These are phyloP conservation scores for Monilinia aucupariae DNA, from an alignment of 2,329 filamentous ascomycete species.

Conservation along the genomic window DNA sequence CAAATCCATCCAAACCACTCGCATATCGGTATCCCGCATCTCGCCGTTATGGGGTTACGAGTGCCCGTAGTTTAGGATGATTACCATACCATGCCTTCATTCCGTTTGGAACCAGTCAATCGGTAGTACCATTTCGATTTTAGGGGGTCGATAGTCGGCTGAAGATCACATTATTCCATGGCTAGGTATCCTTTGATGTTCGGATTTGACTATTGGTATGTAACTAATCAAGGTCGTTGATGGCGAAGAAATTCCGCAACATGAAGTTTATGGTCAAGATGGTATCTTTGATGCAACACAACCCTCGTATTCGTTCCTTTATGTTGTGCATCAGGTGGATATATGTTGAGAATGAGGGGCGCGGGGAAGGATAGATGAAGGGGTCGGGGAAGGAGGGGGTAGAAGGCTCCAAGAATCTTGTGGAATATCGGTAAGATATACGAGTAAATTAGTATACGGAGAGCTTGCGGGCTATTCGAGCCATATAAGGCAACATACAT, in stretches of 20 bases:
- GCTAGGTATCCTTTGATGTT: no score
- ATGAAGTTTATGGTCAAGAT: no score
- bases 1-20: background rate
- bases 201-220: no score
- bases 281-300: background rate
- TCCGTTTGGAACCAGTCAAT: slow-evolving; percentile 1
- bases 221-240: background rate
- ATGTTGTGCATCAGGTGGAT: background rate
- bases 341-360: background rate
- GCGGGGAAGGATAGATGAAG: no score
- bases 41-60: no score
- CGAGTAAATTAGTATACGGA: no score
- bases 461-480: no score
- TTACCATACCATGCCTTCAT: background rate
- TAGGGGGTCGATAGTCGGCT: background rate
- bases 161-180: background rate
- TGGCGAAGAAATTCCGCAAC: background rate
- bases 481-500: no score
- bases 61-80: background rate
- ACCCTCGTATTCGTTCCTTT: background rate
- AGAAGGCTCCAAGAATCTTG: background rate
- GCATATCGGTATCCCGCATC: slow-evolving; percentile 6
- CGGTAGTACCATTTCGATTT: slow-evolving; percentile 3
- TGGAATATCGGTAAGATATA: background rate
- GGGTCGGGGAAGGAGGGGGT: no score